phyloP scores from a whole-genome alignment of 1,139 yeast species.

The Groenewaldozyma auringiensis region DNA sequence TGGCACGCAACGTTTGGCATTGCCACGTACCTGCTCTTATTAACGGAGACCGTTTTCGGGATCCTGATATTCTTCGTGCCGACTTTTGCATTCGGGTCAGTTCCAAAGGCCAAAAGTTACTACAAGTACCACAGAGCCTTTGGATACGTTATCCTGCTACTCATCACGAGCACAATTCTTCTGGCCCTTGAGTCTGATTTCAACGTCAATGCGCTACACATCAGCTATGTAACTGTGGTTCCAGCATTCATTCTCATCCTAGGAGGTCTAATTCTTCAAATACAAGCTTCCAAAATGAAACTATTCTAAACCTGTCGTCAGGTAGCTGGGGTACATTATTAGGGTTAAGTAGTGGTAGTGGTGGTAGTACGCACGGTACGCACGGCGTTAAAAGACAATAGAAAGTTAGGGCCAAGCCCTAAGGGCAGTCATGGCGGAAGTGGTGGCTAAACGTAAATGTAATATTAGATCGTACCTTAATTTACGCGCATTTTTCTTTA shows the following conservation, averaged over 20 bases:
- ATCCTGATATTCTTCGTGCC: slow-evolving; percentile 25
- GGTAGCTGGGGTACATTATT: background rate
- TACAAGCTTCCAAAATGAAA: slow-evolving; percentile 13
- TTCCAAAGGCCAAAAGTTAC: slow-evolving; percentile 21
- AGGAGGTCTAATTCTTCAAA: slow-evolving; percentile 13
- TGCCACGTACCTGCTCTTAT: slow-evolving; percentile 18
- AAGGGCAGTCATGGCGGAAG: too few relatives aligned
- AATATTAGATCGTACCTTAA: too few relatives aligned
- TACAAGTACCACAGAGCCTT: slow-evolving; percentile 28
- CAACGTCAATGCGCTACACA: slow-evolving; percentile 21
- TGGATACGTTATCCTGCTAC: slow-evolving; percentile 22
- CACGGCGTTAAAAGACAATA: background rate
- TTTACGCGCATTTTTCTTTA: too few relatives aligned
- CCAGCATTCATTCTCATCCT: slow-evolving; percentile 17
- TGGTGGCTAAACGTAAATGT: too few relatives aligned
- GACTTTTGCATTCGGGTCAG: slow-evolving; percentile 22
- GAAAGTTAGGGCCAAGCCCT: too few relatives aligned
- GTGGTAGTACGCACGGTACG: too few relatives aligned
- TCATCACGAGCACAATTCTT: slow-evolving; percentile 18
- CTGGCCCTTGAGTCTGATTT: slow-evolving; percentile 25
- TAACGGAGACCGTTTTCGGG: slow-evolving; percentile 20
- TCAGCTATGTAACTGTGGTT: slow-evolving; percentile 14
- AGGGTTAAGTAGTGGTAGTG: too few relatives aligned
- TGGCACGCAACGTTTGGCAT: slow-evolving; percentile 28
- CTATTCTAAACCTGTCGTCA: too few relatives aligned